Conservation (phyloP, 2,329 filamentous ascomycete species). For the Aureobasidium uvarum region DNA sequence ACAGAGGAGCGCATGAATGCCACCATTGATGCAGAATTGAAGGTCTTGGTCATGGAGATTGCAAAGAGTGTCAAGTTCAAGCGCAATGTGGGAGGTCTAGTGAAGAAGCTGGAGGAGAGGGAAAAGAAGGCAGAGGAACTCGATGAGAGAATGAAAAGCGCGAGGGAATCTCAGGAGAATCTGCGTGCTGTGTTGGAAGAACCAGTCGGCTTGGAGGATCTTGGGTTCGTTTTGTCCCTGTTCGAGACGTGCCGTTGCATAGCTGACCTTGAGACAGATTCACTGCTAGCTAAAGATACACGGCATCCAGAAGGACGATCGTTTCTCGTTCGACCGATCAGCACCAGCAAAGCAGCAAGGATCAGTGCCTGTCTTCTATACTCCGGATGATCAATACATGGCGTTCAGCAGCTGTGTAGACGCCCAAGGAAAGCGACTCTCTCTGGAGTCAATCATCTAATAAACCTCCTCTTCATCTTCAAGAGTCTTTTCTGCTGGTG, state of each 20-base stretch:
- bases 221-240: not conserved
- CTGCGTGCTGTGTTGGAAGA: not conserved
- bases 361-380: no score
- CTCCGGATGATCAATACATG: no score
- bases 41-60: not conserved
- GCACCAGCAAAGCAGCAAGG: not conserved
- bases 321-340: not conserved
- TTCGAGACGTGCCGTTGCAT: not conserved
- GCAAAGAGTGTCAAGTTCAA: not conserved
- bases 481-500: no score
- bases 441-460: no score
- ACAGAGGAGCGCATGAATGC: not conserved
- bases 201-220: not conserved
- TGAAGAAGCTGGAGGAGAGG: not conserved
- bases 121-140: not conserved
- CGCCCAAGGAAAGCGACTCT: no score
- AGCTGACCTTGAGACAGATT: not conserved
- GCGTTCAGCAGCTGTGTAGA: no score
- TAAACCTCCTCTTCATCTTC: no score
- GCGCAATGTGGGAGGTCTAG: not conserved
- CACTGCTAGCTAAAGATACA: not conserved
- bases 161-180: not conserved
- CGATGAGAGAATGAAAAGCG: not conserved
- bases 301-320: not conserved
- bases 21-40: not conserved